Conservation (phyloP, 495 filamentous ascomycete genomes). For the Lasiosphaeria miniovina region DNA sequence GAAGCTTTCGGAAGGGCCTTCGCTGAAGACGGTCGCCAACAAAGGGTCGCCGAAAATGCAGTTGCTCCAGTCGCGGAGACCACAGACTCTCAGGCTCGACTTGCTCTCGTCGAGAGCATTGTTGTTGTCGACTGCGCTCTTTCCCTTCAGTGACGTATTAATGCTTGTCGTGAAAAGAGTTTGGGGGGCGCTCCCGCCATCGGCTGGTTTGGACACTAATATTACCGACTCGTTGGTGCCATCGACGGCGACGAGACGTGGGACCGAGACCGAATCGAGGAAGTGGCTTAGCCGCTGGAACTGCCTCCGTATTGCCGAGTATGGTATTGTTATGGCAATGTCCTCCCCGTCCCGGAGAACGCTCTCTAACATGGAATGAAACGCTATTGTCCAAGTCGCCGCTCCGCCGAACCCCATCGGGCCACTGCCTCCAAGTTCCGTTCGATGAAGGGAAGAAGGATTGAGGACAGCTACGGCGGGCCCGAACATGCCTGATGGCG, state of each 20-base stretch:
- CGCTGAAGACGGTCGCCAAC: constrained; percentile 48
- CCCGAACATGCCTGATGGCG: constrained; percentile 41
- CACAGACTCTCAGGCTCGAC: constrained; percentile 18
- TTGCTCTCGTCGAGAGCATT: no score
- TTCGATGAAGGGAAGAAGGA: background rate
- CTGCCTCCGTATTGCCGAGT: constrained; percentile 36
- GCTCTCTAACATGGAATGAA: constrained; percentile 43
- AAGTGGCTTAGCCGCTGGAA: constrained; percentile 37
- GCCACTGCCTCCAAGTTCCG: background rate
- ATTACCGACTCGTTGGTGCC: constrained; percentile 33
- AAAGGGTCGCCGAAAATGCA: constrained; percentile 60
- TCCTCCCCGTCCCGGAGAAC: constrained; percentile 45
- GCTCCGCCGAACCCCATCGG: constrained; percentile 6
- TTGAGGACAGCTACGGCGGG: constrained; percentile 32
- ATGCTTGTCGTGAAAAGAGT: no score
- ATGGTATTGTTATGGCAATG: constrained; percentile 43
- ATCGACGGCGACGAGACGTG: constrained; percentile 39
- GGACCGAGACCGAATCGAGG: constrained; percentile 36
- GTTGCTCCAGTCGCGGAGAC: constrained; percentile 49
- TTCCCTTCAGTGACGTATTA: no score
- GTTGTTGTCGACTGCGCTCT: no score
- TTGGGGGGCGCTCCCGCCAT: background rate
- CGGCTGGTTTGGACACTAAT: constrained; percentile 24
- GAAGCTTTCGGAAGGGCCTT: constrained; percentile 42
- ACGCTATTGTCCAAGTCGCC: constrained; percentile 42